Percentiles rank a stretch among this genome's conserved stretches.
These are phyloP conservation scores for Eutrema salsugineum DNA, from an alignment of 441 rosid species.

Conservation along the genomic window DNA sequence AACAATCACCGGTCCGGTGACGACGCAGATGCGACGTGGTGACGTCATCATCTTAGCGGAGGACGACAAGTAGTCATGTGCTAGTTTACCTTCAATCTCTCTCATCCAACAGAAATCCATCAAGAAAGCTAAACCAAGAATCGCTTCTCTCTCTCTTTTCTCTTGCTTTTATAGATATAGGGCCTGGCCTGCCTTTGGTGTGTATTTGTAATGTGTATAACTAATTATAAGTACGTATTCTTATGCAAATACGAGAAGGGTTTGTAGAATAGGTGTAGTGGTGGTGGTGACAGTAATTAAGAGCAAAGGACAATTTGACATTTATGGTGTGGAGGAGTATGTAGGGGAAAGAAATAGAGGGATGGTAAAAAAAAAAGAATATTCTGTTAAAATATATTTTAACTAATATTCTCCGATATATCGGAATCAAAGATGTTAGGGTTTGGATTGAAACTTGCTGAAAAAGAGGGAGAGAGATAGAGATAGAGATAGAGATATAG, in stretches of 20 bases:
- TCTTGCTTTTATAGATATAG: slow-evolving; percentile 15
- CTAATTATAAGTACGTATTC: neutral
- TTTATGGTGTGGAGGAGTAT: slow-evolving; percentile 10
- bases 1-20: slow-evolving; percentile 37
- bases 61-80: slow-evolving; percentile 45
- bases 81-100: slow-evolving; percentile 81
- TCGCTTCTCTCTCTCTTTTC: neutral
- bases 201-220: slow-evolving; percentile 19
- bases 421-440: slow-evolving; percentile 26
- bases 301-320: slow-evolving; percentile 26
- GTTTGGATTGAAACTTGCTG: slow-evolving; percentile 34
- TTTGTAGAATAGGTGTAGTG: slow-evolving; percentile 18
- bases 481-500: slow-evolving; percentile 41
- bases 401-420: slow-evolving; percentile 26
- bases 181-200: neutral
- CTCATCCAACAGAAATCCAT: slow-evolving; percentile 47
- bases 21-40: slow-evolving; percentile 26
- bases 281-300: slow-evolving; percentile 23
- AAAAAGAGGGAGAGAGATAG: slow-evolving; percentile 31
- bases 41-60: slow-evolving; percentile 21
- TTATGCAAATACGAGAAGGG: slow-evolving; percentile 21
- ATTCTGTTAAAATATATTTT: neutral
- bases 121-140: slow-evolving; percentile 32
- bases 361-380: neutral
- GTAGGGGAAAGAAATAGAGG: neutral